Base-by-base conservation (phyloP, 345 rosid genomes). In the Citrus reticulata region DNA sequence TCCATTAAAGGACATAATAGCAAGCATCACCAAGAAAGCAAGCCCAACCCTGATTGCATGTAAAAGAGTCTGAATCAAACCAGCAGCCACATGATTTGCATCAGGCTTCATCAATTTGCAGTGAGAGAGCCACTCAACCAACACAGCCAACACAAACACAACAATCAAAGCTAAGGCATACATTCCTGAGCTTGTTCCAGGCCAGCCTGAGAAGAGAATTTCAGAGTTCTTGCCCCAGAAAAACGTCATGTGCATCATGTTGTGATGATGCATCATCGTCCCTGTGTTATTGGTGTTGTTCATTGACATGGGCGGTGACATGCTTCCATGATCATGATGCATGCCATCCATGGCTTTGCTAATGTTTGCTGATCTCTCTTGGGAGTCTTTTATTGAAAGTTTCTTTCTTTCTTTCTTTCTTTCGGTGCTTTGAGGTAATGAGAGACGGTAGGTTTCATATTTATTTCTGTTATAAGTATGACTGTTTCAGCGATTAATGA, bases 1-100 rank as follows among this genome's bases (percentile, higher is more conserved):
- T 1, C 79, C 95, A 55, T 95, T 95, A 71, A 95, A 93, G 9
- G 98, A 93, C 98, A 95, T 95, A 64, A 93, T 78, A 2, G 98
- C 93, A 32, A 95, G 81, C 98, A 95, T 95, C 19, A 91, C 92
- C 79, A 89, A 22, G 81, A 89, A 91, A 20, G 87, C 86, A 16
- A 95, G 80, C 2, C 96, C 91, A 59, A 88, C 83, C 77, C 90
- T 86, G 11, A 93, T 4, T 0, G 86, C 79, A 54, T 90, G 89
- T 84, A 91, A 27, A 20, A 77, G 37, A 7, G 93, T 87, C 84
- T 85, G 93, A 46, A 81, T 60, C 14, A 91, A 5, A 17, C 95
- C 93, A 1, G 90, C 87, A 4, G 78, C 68, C 0, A 87, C 76
- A 63, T 78, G 78, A 67, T 55, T 55, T 2, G 83, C 37, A 2